Evolutionary conservation across 768 basidiomycete genomes (phyloP).

Genomic region (Naganishia randhawae): DNA sequence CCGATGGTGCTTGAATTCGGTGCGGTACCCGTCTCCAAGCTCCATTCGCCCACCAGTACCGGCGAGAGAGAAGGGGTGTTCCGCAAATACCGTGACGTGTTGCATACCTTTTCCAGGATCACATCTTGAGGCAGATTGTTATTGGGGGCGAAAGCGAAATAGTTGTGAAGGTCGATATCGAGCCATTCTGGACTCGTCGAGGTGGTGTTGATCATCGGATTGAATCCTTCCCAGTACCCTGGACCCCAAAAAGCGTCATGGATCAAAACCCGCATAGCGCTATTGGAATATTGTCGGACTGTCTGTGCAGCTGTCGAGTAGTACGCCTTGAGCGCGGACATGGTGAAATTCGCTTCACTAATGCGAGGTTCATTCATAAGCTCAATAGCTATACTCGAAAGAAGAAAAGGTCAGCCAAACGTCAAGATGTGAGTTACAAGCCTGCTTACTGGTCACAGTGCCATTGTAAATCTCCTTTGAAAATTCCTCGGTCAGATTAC

Average conservation of each 20-base stretch:
- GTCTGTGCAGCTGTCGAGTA: slow-evolving; percentile 35
- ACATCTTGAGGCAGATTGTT: slow-evolving; percentile 41
- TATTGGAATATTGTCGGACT: slow-evolving; percentile 24
- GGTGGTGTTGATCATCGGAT: slow-evolving; percentile 30
- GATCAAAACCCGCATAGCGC: slow-evolving; percentile 37
- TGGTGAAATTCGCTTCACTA: slow-evolving; percentile 34
- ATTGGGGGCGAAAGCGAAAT: slow-evolving; percentile 47
- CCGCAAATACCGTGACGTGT: slow-evolving; percentile 39
- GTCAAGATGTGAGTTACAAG: not conserved
- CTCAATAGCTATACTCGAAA: slow-evolving; percentile 38
- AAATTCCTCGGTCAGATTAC: slow-evolving; percentile 46
- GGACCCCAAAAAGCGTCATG: slow-evolving; percentile 49
- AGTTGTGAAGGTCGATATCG: slow-evolving; percentile 46
- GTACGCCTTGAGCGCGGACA: slow-evolving; percentile 41
- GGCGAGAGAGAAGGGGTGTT: slow-evolving; percentile 1
- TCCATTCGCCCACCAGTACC: slow-evolving; percentile 47
- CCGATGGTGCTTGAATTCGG: not conserved
- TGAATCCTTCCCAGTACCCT: slow-evolving; percentile 43
- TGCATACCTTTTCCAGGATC: slow-evolving; percentile 46
- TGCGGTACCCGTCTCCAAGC: slow-evolving; percentile 42
- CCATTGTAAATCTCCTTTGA: slow-evolving; percentile 40
- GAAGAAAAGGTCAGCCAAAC: not conserved
- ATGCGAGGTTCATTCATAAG: slow-evolving; percentile 48
- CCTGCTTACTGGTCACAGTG: slow-evolving; percentile 40
- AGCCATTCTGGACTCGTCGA: slow-evolving; percentile 27